Conservation (phyloP, 805 yeast genomes). For the Yamadazyma ubonensis region DNA sequence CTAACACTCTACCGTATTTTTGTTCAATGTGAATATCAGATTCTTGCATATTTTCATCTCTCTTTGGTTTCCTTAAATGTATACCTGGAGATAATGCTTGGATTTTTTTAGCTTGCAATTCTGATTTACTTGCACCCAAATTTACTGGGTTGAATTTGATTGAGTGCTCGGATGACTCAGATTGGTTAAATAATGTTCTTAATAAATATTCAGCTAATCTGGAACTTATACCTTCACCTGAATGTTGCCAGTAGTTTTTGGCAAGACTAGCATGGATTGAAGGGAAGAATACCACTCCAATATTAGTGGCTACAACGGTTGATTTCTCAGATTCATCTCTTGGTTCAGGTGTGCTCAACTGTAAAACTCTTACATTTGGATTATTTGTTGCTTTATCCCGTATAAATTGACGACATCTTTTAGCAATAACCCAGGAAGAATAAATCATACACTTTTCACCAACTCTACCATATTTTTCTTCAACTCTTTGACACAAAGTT, state of each 20-base stretch:
- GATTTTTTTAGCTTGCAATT: slow-evolving; percentile 25
- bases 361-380: slow-evolving; percentile 58
- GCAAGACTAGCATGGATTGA: slow-evolving; percentile 57
- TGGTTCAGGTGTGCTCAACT: slow-evolving; percentile 71
- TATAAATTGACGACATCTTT: slow-evolving; percentile 80
- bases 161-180: slow-evolving; percentile 7
- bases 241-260: slow-evolving; percentile 92
- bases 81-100: slow-evolving; percentile 16
- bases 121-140: slow-evolving; percentile 25
- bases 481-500: slow-evolving; percentile 52
- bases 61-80: slow-evolving; percentile 7
- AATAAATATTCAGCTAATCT: slow-evolving; percentile 83
- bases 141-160: slow-evolving; percentile 12
- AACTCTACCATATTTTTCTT: slow-evolving; percentile 72
- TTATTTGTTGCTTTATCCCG: slow-evolving; percentile 37
- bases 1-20: slow-evolving; percentile 86
- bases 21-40: slow-evolving; percentile 75
- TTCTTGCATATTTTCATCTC: slow-evolving; percentile 44
- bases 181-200: slow-evolving; percentile 48
- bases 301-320: slow-evolving; percentile 60
- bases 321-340: slow-evolving; percentile 55
- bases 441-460: slow-evolving; percentile 75
- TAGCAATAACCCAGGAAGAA: slow-evolving; percentile 76
- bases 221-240: slow-evolving; percentile 96
- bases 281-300: slow-evolving; percentile 81